These are phyloP conservation scores for Monascus ruber DNA, from an alignment of 2,329 filamentous ascomycete species.

Conservation along the genomic window DNA sequence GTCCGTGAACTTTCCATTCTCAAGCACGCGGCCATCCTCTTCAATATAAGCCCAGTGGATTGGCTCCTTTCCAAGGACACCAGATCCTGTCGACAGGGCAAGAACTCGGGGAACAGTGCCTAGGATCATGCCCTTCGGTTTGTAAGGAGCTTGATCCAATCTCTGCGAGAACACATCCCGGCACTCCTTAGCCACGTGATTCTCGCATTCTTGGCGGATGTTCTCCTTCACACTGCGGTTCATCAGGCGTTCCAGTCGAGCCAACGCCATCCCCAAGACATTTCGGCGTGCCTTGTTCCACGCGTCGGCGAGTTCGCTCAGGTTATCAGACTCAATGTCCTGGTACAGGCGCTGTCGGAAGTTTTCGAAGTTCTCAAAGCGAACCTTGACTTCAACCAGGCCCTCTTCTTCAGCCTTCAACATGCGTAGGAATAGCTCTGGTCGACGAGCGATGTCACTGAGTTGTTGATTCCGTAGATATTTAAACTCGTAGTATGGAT, in stretches of 20 bases:
- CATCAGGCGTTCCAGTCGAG: conserved; percentile 72
- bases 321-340: conserved; percentile 89
- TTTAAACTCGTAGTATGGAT: conserved; percentile 96
- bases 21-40: conserved; percentile 78
- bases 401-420: conserved; percentile 93
- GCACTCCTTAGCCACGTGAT: conserved; percentile 75
- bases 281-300: conserved; percentile 87
- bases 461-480: conserved; percentile 87
- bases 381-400: conserved; percentile 72
- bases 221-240: conserved; percentile 90
- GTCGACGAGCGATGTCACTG: conserved; percentile 64
- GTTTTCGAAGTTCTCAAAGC: conserved; percentile 61
- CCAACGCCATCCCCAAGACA: conserved; percentile 68
- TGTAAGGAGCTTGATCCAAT: conserved; percentile 91
- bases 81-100: conserved; percentile 74
- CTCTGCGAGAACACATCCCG: conserved; percentile 81
- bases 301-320: conserved; percentile 84
- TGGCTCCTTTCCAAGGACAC: conserved; percentile 61
- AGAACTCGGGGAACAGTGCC: conserved; percentile 82
- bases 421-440: conserved; percentile 92
- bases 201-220: conserved; percentile 85
- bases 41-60: conserved; percentile 88
- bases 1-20: conserved; percentile 78
- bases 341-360: conserved; percentile 67
- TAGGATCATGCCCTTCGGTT: conserved; percentile 82